phyloP scores from a whole-genome alignment of 75 land plant genomes.

The Picea glauca region DNA sequence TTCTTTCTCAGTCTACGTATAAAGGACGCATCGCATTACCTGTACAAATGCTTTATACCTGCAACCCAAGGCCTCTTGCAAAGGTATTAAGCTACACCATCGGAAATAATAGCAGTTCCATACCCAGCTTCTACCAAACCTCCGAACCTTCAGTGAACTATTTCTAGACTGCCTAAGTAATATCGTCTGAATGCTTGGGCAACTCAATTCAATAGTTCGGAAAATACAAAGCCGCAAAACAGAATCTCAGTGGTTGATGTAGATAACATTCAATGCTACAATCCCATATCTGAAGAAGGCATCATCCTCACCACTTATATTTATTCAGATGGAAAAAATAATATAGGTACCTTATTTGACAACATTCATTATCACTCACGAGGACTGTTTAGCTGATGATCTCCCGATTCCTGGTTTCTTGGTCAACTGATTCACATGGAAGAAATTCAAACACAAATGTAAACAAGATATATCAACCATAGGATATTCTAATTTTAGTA shows the following conservation, averaged over 20 bases:
- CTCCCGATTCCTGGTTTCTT: neutral
- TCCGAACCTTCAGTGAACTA: constrained; percentile 6
- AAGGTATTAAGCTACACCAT: constrained; percentile 2
- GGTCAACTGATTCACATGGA: neutral
- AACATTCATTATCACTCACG: constrained; percentile 2
- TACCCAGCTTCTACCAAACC: constrained; percentile 2
- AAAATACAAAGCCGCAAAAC: neutral
- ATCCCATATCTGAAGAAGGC: constrained; percentile 4
- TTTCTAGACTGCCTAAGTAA: neutral
- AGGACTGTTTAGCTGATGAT: constrained; percentile 8
- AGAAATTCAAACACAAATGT: neutral
- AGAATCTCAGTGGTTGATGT: neutral
- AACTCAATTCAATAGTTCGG: neutral
- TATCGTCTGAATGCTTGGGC: neutral
- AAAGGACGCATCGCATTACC: neutral
- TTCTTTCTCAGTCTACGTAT: neutral
- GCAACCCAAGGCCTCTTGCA: neutral
- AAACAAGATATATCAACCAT: neutral
- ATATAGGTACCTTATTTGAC: constrained; percentile 1
- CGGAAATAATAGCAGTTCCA: neutral
- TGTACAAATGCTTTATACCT: neutral
- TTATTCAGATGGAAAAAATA: neutral
- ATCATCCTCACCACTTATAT: neutral
- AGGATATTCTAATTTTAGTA: constrained; percentile 2
- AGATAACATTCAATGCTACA: neutral